Evolutionary conservation across 352 stramenopile genomes (phyloP).

Genomic region (Globisporangium irregulare): DNA sequence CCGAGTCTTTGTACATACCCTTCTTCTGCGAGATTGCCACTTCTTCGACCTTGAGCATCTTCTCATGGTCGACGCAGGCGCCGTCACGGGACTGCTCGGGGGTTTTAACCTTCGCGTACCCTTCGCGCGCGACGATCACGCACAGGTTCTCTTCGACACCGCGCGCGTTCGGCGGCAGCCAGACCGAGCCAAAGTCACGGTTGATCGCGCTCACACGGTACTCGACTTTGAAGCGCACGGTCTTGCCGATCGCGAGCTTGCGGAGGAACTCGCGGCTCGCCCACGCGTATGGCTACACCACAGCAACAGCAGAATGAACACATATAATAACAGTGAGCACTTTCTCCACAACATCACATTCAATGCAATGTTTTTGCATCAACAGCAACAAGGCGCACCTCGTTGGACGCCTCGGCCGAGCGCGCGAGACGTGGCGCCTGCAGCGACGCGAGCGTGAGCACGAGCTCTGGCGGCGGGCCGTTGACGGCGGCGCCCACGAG

Average conservation of each 20-base stretch:
- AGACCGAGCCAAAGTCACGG: constrained; percentile 83
- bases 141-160: constrained; percentile 82
- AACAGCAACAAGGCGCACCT: constrained; percentile 22
- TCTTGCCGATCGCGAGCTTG: constrained; percentile 94
- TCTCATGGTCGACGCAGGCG: constrained; percentile 64
- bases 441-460: constrained; percentile 95
- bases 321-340: neutral
- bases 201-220: constrained; percentile 81
- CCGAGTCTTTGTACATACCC: constrained; percentile 75
- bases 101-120: constrained; percentile 84
- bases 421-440: constrained; percentile 90
- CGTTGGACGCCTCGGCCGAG: constrained; percentile 60
- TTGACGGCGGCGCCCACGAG: constrained; percentile 89
- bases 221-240: constrained; percentile 95
- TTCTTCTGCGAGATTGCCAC: constrained; percentile 75
- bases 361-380: neutral
- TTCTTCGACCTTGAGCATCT: constrained; percentile 77
- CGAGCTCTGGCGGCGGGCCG: constrained; percentile 91
- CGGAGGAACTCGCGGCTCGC: constrained; percentile 95
- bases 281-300: constrained; percentile 93
- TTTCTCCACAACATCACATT: neutral
- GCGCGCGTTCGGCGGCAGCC: constrained; percentile 54
- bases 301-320: constrained; percentile 8
- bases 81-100: constrained; percentile 72
- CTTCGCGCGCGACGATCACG: constrained; percentile 77